A percentile compares a stretch with the other conserved stretches of the same genome.
phyloP scores from a whole-genome alignment of 768 basidiomycete species.

The Rhizopogon vulgaris region DNA sequence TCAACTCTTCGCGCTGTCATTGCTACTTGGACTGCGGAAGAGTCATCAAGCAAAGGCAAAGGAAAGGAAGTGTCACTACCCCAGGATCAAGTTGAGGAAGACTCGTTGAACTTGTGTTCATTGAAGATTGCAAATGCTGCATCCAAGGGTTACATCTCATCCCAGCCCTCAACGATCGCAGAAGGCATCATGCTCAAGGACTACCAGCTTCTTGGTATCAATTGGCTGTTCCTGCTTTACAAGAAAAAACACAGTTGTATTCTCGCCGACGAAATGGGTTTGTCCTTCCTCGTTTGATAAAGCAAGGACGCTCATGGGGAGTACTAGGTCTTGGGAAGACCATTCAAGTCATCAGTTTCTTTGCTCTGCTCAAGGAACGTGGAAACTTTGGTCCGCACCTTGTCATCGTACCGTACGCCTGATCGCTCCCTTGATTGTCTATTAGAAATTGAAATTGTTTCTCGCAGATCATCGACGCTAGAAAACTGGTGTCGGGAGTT shows the following conservation, averaged over 20 bases:
- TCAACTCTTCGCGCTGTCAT: conserved; percentile 66
- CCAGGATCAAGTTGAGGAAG: conserved; percentile 46
- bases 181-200: conserved; percentile 80
- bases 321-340: conserved; percentile 90
- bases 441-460: background rate
- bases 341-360: conserved; percentile 96
- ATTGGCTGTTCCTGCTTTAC: conserved; percentile 92
- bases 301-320: conserved; percentile 5
- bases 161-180: conserved; percentile 66
- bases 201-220: conserved; percentile 95
- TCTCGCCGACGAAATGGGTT: conserved; percentile 98
- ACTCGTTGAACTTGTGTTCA: conserved; percentile 52
- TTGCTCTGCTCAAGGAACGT: conserved; percentile 79
- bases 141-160: conserved; percentile 60
- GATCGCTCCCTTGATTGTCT: background rate
- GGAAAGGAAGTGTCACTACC: conserved; percentile 26
- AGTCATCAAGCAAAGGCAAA: conserved; percentile 30
- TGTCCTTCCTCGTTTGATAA: conserved; percentile 19
- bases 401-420: conserved; percentile 87
- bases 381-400: conserved; percentile 83
- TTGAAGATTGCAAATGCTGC: conserved; percentile 36
- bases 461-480: conserved; percentile 78
- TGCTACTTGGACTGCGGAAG: conserved; percentile 60
- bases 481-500: conserved; percentile 99
- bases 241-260: conserved; percentile 82